Evolutionary conservation across 2,329 filamentous ascomycete genomes (phyloP), one percentile per base, ranked within the genome.

Genomic region (Trichoderma sp.): DNA sequence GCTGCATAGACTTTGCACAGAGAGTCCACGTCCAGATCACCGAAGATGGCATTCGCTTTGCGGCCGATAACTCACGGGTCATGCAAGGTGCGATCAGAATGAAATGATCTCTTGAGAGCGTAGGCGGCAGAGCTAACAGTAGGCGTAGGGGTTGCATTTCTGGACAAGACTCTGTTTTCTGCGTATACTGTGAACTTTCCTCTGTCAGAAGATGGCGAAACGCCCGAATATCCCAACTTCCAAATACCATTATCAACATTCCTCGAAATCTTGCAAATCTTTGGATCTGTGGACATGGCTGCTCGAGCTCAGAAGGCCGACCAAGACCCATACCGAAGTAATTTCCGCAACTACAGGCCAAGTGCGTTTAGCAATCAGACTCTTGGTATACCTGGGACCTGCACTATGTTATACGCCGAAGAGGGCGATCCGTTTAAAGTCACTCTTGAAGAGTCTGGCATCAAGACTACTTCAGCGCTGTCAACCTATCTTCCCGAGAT

Each of bases 251-350:
- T 99, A 9, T 87, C 91, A 5, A 93, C 95, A 20, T 88, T 99
- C 3, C 88, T 99, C 68, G 96, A 98, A 82, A 97, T 95, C 0
- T 87, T 99, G 8, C 95, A 98, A 78, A 98, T 99, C 64, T 97
- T 99, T 78, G 94, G 94, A 64, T 90, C 95, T n/a, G 88, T 95
- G 59, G 92, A 93, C 74, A 86, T 90, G 15, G 84, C 88, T 6
- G 85, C 84, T 53, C 87, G 88, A 74, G 84, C 87, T 63, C 84
- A 87, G 65, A 90, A 87, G 76, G 83, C 86, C 7, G 89, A 91
- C 13, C 83, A 86, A 72, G 89, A 91, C 73, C 84, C 85, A 1
- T 90, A 90, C 76, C 86, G 86, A 73, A 89, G 87, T 80, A 90
- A 89, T 75, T 80, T 90, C 50, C 85, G 88, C 65, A 89, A 88